A percentile compares a stretch with the other conserved stretches of the same genome.
These are phyloP conservation scores for Blastosporella zonata DNA, from an alignment of 1,284 basidiomycete genomes.

Conservation along the genomic window DNA sequence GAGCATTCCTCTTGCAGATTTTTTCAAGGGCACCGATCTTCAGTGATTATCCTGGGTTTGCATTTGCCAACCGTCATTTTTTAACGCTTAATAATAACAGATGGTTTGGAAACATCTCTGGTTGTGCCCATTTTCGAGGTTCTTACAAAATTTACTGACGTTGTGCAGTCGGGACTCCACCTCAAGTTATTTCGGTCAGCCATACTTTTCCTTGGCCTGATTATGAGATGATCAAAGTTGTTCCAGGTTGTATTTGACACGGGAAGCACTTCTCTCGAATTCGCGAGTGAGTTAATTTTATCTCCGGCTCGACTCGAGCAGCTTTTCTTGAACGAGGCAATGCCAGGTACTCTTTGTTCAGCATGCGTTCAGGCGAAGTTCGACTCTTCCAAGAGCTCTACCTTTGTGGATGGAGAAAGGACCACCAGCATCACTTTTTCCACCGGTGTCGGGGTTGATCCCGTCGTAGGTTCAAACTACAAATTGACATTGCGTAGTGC, in stretches of 20 bases:
- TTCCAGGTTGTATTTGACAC: slow-evolving; percentile 52
- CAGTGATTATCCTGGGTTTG: slow-evolving; percentile 34
- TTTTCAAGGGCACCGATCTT: slow-evolving; percentile 52
- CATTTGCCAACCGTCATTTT: slow-evolving; percentile 7
- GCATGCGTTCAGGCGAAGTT: slow-evolving; percentile 46
- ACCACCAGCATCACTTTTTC: slow-evolving; percentile 43
- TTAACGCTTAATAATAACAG: slow-evolving; percentile 24
- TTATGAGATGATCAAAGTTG: slow-evolving; percentile 2
- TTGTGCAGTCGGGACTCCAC: slow-evolving; percentile 44
- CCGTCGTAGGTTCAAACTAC: slow-evolving; percentile 45
- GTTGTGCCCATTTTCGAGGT: slow-evolving; percentile 18
- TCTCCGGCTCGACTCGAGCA: slow-evolving; percentile 4
- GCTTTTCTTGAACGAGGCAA: not conserved
- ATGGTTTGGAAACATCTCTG: slow-evolving; percentile 51
- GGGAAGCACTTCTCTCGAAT: slow-evolving; percentile 46
- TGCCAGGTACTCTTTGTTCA: slow-evolving; percentile 41
- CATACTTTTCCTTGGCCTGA: not conserved
- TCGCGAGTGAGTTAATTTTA: slow-evolving; percentile 37
- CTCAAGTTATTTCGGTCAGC: slow-evolving; percentile 40
- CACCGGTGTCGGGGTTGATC: slow-evolving; percentile 56
- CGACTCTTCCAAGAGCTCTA: slow-evolving; percentile 45
- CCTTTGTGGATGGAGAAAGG: slow-evolving; percentile 43
- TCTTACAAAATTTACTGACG: not conserved
- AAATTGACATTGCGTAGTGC: slow-evolving; percentile 40
- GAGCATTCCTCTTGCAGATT: slow-evolving; percentile 45